A percentile compares a stretch with the other conserved stretches of the same genome.
Conservation (phyloP, 1,139 yeast species). For the Spathaspora sp. region DNA sequence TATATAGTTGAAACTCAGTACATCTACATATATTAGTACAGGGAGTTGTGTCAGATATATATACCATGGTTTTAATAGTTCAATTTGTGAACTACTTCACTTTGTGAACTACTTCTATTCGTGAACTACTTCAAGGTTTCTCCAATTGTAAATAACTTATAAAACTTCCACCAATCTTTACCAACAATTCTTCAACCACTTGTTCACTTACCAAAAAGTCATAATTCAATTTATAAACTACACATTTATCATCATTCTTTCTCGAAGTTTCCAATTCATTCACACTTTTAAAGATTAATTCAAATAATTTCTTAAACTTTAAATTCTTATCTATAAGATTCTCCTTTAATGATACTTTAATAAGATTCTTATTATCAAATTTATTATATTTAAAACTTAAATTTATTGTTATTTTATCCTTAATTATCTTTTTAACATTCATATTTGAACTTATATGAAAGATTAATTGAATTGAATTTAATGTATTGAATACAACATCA, state of each 20-base stretch:
- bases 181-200: conserved; percentile 21
- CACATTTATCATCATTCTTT: neutral
- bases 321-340: conserved; percentile 39
- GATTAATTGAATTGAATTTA: conserved; percentile 35
- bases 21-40: no score
- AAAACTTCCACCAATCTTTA: conserved; percentile 26
- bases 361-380: conserved; percentile 26
- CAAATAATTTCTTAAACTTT: conserved; percentile 42
- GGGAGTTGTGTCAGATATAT: no score
- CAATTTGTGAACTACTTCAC: no score
- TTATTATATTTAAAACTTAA: conserved; percentile 34
- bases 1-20: no score
- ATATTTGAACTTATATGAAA: conserved; percentile 31
- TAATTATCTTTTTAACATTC: conserved; percentile 33
- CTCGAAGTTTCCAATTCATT: conserved; percentile 17
- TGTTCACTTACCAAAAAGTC: conserved; percentile 35
- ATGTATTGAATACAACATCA: conserved; percentile 32
- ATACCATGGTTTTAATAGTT: no score
- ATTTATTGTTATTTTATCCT: conserved; percentile 35
- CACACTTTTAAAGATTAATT: conserved; percentile 36
- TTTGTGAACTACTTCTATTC: no score
- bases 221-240: conserved; percentile 37
- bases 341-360: conserved; percentile 35
- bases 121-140: neutral
- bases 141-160: conserved; percentile 12